These are phyloP conservation scores for Mariannaea sp. DNA, from an alignment of 2,329 filamentous ascomycete species.

Conservation along the genomic window DNA sequence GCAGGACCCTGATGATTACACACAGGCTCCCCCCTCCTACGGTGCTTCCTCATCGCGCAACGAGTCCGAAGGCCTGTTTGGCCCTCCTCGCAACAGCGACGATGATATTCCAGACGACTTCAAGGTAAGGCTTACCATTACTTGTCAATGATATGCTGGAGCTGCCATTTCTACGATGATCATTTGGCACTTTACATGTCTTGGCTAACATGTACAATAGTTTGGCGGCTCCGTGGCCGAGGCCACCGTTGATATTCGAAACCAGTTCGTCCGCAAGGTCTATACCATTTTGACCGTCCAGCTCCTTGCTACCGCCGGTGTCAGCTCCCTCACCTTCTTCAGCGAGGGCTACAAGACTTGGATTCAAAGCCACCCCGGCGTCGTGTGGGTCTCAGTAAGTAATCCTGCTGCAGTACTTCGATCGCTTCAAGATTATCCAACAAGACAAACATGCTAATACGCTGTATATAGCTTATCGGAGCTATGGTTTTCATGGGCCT, in stretches of 20 bases:
- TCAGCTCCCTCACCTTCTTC: constrained; percentile 87
- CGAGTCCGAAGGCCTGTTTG: constrained; percentile 62
- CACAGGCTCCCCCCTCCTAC: constrained; percentile 85
- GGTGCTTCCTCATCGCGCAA: constrained; percentile 57
- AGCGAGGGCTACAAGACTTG: constrained; percentile 77
- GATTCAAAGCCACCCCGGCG: constrained; percentile 82
- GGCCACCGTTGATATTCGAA: constrained; percentile 91
- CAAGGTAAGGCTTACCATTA: constrained; percentile 64
- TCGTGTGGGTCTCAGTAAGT: constrained; percentile 81
- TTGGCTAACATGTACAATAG: constrained; percentile 47
- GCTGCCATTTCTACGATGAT: neutral
- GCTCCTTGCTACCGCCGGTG: constrained; percentile 78
- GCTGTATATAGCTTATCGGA: constrained; percentile 67
- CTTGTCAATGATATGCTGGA: neutral
- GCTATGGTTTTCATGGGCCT: constrained; percentile 83
- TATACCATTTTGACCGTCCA: constrained; percentile 98
- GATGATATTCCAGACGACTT: constrained; percentile 97
- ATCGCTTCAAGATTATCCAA: neutral
- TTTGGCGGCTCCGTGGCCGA: constrained; percentile 94
- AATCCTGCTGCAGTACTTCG: neutral
- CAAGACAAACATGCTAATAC: constrained; percentile 26
- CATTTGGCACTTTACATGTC: neutral
- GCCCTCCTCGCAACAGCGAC: constrained; percentile 75
- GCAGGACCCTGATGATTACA: constrained; percentile 78
- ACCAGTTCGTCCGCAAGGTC: constrained; percentile 96